Conservation (phyloP, 2,329 filamentous ascomycete species). For the Fusarium nematophilum region DNA sequence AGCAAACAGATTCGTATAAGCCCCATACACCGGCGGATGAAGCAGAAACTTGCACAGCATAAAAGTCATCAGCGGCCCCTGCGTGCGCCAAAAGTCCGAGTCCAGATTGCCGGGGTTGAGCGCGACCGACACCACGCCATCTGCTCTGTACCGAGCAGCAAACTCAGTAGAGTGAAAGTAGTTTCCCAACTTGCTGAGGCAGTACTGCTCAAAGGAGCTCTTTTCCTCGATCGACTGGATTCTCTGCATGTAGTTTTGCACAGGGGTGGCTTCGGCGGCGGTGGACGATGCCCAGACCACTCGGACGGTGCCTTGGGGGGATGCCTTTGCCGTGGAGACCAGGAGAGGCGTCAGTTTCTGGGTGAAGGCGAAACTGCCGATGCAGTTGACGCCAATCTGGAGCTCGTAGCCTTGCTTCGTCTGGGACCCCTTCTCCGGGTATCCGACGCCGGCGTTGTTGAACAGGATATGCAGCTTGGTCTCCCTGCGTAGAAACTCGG, state of each 20-base stretch:
- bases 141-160: constrained; percentile 39
- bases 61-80: constrained; percentile 25
- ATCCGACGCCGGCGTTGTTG: constrained; percentile 58
- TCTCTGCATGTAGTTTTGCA: constrained; percentile 37
- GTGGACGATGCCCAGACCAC: constrained; percentile 50
- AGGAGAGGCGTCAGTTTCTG: constrained; percentile 51
- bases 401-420: constrained; percentile 55
- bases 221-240: constrained; percentile 30
- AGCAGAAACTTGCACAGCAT: constrained; percentile 35
- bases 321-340: constrained; percentile 44
- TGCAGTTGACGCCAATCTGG: constrained; percentile 55
- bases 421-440: constrained; percentile 50
- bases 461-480: constrained; percentile 51
- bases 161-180: constrained; percentile 49
- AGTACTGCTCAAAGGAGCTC: constrained; percentile 33
- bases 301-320: constrained; percentile 44
- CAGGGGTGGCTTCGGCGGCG: constrained; percentile 19
- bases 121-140: constrained; percentile 47
- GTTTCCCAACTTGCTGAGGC: constrained; percentile 48
- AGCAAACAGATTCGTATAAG: constrained; percentile 61
- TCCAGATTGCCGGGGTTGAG: constrained; percentile 55
- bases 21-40: constrained; percentile 52
- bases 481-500: constrained; percentile 37
- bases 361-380: constrained; percentile 55
- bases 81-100: constrained; percentile 51